Evolutionary conservation across 805 yeast species (phyloP).

Genomic region (Lachancea waltii): DNA sequence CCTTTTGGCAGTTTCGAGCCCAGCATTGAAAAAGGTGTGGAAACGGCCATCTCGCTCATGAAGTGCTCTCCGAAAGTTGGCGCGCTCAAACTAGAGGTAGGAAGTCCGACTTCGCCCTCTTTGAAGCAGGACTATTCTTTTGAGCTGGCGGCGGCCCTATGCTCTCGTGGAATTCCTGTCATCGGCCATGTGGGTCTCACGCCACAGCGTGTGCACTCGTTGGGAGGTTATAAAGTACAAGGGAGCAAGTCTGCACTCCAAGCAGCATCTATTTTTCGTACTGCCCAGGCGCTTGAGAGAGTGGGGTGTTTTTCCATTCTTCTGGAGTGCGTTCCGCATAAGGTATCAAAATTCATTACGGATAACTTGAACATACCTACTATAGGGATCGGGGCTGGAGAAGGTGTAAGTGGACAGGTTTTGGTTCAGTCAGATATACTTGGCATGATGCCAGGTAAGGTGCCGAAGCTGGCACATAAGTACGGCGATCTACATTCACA

Average conservation of each 20-base stretch:
- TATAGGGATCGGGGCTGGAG: constrained; percentile 95
- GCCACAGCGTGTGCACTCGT: constrained; percentile 73
- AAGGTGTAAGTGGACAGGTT: constrained; percentile 78
- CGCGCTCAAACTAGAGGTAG: constrained; percentile 70
- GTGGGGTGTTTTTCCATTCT: constrained; percentile 75
- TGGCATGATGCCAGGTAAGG: constrained; percentile 57
- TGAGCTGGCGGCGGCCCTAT: constrained; percentile 48
- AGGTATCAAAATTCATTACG: constrained; percentile 61
- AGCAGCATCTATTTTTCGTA: constrained; percentile 53
- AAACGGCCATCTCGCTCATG: constrained; percentile 50
- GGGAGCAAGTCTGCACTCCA: constrained; percentile 49
- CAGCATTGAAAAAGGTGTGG: constrained; percentile 58
- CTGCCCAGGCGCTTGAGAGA: constrained; percentile 61
- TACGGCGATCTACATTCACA: constrained; percentile 47
- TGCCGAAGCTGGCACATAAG: constrained; percentile 70
- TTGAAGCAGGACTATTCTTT: constrained; percentile 39
- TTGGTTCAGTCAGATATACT: constrained; percentile 79
- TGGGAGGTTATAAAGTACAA: constrained; percentile 87
- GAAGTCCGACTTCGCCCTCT: constrained; percentile 23
- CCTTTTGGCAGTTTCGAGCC: constrained; percentile 85
- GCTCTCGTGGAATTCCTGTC: constrained; percentile 74
- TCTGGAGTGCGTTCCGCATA: constrained; percentile 80
- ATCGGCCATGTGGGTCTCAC: constrained; percentile 90
- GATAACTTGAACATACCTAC: constrained; percentile 60
- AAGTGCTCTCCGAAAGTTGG: constrained; percentile 25